Evolutionary conservation across 768 basidiomycete species (phyloP).

Genomic region (Cubamyces sp.): DNA sequence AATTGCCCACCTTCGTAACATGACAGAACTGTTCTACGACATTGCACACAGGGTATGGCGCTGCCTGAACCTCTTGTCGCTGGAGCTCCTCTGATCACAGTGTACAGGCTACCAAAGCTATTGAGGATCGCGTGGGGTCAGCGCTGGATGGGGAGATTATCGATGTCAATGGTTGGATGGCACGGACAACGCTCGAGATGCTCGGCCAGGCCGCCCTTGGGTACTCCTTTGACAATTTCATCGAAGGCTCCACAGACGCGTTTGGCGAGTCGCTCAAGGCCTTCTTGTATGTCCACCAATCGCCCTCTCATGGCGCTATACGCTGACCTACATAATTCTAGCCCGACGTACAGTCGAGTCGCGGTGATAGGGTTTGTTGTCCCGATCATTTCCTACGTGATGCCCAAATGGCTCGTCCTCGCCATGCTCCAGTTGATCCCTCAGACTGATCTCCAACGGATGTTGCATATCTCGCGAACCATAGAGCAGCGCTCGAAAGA

Average conservation of each 20-base stretch:
- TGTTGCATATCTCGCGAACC: constrained; percentile 41
- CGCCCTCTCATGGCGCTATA: background rate
- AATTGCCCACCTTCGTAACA: constrained; percentile 26
- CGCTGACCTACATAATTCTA: background rate
- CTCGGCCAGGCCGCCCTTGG: constrained; percentile 22
- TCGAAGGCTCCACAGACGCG: constrained; percentile 12
- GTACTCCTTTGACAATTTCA: constrained; percentile 23
- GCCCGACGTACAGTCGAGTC: constrained; percentile 1
- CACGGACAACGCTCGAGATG: constrained; percentile 20
- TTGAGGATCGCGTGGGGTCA: constrained; percentile 18
- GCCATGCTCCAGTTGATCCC: constrained; percentile 41
- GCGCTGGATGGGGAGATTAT: constrained; percentile 8
- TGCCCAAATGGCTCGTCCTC: constrained; percentile 34
- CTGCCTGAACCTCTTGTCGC: background rate
- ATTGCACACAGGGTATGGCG: constrained; percentile 17
- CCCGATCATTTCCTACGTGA: background rate
- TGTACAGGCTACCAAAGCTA: constrained; percentile 27
- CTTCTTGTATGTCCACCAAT: constrained; percentile 10
- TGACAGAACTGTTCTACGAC: constrained; percentile 29
- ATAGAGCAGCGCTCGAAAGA: constrained; percentile 42
- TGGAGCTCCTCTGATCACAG: too few species aligned
- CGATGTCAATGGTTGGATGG: constrained; percentile 25
- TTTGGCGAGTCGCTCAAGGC: constrained; percentile 16
- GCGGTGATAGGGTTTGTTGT: constrained; percentile 5
- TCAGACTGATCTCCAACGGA: constrained; percentile 33